Evolutionary conservation across 441 rosid species (phyloP), one percentile per base, ranked within the genome.

Genomic region (Gossypium davidsonii): DNA sequence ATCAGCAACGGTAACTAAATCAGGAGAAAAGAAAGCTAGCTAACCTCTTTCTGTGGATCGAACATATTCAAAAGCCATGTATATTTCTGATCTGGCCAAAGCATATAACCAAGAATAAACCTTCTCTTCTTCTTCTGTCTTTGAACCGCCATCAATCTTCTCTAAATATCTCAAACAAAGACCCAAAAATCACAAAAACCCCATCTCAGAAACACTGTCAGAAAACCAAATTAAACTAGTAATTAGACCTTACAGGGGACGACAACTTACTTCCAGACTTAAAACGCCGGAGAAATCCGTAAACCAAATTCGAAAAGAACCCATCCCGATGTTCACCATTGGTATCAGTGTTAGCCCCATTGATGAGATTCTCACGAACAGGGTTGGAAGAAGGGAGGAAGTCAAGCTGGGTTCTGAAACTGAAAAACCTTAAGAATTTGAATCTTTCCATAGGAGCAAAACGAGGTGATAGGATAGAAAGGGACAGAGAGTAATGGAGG

Each of bases 11-110:
- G n/a, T 11, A 46, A 46, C 3, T 11, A 48, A 14, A 48, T 12
- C 53, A 37, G 42, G 10, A 37, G 42, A 37, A 55, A 58, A 12
- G 31, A 58, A 59, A 17, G 15, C 1, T 34, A 5, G 65, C 85
- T 70, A 20, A 86, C 90, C 94, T 63, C 90, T 84, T 84, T 89
- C 91, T 0, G 91, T 89, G 70, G 94, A 89, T 31, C 78, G 83
- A 76, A 86, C 89, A 81, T 86, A 89, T 79, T 89, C 92, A 25
- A 80, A 89, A 67, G 78, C 92, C 74, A 89, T 39, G 74, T 88
- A 80, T 74, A 63, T 86, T 4, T 85, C 85, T 17, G 92, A 72
- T 67, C 78, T 85, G 2, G 91, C 90, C 80, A 89, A 57, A 14
- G 86, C 68, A 66, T 86, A 85, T 9, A 89, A 59, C 94, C 94